Conservation (phyloP, 2,329 filamentous ascomycete species). For the Claviceps purpurea region DNA sequence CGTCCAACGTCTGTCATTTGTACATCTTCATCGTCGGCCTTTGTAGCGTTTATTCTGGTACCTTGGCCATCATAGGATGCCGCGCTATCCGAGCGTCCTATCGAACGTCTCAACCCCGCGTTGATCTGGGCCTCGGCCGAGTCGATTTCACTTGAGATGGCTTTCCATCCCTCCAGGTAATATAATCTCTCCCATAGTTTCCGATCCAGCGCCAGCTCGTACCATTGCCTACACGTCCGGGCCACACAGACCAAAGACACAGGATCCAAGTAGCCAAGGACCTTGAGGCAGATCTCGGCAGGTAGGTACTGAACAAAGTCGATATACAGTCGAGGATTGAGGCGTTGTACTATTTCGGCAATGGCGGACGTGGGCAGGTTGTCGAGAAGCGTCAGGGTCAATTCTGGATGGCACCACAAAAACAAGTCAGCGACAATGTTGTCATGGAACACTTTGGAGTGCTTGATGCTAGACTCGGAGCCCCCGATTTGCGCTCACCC, state of each 20-base stretch:
- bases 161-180: constrained; percentile 72
- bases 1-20: constrained; percentile 29
- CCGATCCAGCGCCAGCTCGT: constrained; percentile 65
- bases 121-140: constrained; percentile 51
- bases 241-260: constrained; percentile 68
- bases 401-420: constrained; percentile 38
- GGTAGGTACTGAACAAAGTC: constrained; percentile 81
- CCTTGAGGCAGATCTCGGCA: constrained; percentile 78
- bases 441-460: neutral
- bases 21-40: constrained; percentile 34
- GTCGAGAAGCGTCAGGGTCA: constrained; percentile 65
- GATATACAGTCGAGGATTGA: constrained; percentile 79
- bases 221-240: constrained; percentile 69
- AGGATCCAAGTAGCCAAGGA: constrained; percentile 76
- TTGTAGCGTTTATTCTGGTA: constrained; percentile 40
- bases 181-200: constrained; percentile 81
- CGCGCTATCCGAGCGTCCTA: constrained; percentile 28
- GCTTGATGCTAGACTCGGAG: neutral
- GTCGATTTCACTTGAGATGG: constrained; percentile 50
- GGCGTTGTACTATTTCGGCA: constrained; percentile 63
- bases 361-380: constrained; percentile 70
- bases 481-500: neutral
- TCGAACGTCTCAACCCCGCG: constrained; percentile 24
- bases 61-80: constrained; percentile 36
- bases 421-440: constrained; percentile 8